Percentiles rank a stretch among this genome's conserved stretches.
These are phyloP conservation scores for Trapa bicornis DNA, from an alignment of 345 rosid genomes.

Conservation along the genomic window DNA sequence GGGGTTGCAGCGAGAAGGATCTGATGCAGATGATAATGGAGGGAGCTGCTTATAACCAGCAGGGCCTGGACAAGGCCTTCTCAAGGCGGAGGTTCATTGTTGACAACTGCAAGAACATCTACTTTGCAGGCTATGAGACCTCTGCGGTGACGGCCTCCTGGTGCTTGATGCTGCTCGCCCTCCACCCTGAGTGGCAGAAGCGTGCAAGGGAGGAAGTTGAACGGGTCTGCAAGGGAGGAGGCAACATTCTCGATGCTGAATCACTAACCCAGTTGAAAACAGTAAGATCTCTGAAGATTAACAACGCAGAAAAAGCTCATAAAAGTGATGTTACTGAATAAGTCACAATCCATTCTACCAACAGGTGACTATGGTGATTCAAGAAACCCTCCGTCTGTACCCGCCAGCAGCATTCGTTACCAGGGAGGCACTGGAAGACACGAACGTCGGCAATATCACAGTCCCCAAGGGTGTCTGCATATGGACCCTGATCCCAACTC, in stretches of 20 bases:
- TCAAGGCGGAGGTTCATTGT: conserved; percentile 46
- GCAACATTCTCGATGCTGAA: conserved; percentile 26
- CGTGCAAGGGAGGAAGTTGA: conserved; percentile 42
- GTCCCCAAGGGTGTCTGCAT: conserved; percentile 50
- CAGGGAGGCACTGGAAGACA: conserved; percentile 54
- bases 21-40: conserved; percentile 59
- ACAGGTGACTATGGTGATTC: conserved; percentile 55
- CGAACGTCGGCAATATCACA: conserved; percentile 33
- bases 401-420: conserved; percentile 59
- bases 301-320: too few species aligned
- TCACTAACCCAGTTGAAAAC: conserved; percentile 38
- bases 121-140: conserved; percentile 74
- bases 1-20: conserved; percentile 40
- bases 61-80: conserved; percentile 22
- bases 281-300: conserved; percentile 26
- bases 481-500: conserved; percentile 43
- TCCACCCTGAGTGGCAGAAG: conserved; percentile 65
- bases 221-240: conserved; percentile 22
- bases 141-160: conserved; percentile 69
- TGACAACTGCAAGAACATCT: conserved; percentile 77
- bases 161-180: conserved; percentile 76
- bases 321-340: too few species aligned
- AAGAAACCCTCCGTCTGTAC: conserved; percentile 49
- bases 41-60: conserved; percentile 31
- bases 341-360: too few species aligned